Conservation (phyloP, 2,329 filamentous ascomycete species). For the Knufia fluminis region DNA sequence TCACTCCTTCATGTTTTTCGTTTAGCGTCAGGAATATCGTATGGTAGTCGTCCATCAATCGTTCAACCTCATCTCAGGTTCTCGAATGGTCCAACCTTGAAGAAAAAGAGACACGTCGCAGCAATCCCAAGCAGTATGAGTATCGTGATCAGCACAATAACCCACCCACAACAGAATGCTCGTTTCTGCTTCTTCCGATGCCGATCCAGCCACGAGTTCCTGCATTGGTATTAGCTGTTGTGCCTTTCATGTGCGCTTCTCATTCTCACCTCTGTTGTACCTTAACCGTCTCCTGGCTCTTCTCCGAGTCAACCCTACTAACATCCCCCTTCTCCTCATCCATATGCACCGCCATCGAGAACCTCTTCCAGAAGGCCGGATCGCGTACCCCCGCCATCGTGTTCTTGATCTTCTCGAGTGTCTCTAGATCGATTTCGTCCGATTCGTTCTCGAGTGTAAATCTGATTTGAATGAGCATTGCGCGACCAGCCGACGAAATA, state of each 20-base stretch:
- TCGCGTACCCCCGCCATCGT: constrained; percentile 45
- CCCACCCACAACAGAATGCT: constrained; percentile 36
- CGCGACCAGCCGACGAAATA: not conserved
- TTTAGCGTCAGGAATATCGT: too few relatives aligned
- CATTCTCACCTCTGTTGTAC: constrained; percentile 20
- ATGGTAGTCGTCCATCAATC: too few relatives aligned
- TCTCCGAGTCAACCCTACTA: not conserved
- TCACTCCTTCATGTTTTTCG: too few relatives aligned
- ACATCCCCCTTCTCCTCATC: constrained; percentile 38
- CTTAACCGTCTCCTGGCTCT: constrained; percentile 15
- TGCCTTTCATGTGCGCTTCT: not conserved
- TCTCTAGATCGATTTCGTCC: not conserved
- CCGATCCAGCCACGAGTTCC: constrained; percentile 45
- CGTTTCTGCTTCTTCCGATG: constrained; percentile 42
- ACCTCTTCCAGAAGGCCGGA: constrained; percentile 52
- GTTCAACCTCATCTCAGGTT: not conserved
- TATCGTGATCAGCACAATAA: constrained; percentile 20
- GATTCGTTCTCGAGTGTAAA: not conserved
- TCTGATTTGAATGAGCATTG: constrained; percentile 2
- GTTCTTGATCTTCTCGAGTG: constrained; percentile 2
- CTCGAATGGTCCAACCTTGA: constrained; percentile 21
- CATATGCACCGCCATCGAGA: constrained; percentile 48
- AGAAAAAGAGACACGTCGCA: constrained; percentile 37
- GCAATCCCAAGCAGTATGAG: constrained; percentile 37
- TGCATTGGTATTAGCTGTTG: constrained; percentile 22